Conservation (phyloP, 2,329 filamentous ascomycete genomes). For the Fragosphaeria purpurea region DNA sequence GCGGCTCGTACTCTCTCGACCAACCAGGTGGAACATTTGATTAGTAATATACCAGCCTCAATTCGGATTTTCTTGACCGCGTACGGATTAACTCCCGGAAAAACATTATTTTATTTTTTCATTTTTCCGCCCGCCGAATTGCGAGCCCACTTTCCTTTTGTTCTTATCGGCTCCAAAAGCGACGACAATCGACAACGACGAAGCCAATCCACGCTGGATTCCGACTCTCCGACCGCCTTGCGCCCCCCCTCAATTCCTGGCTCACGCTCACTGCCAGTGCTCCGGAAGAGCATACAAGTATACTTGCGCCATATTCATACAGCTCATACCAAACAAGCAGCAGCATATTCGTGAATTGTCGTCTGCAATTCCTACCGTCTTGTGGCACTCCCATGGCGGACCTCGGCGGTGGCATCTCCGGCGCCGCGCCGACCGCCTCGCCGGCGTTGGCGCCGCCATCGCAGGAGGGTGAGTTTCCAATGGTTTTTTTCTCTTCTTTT, state of each 20-base stretch:
- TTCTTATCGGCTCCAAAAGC: constrained; percentile 3
- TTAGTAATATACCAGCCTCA: background rate
- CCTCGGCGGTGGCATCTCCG: background rate
- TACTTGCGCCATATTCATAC: no score
- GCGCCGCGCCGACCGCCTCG: background rate
- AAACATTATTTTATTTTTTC: constrained; percentile 13
- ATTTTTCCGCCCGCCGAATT: constrained; percentile 7
- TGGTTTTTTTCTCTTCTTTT: background rate
- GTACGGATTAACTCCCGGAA: constrained; percentile 14
- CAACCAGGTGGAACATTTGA: background rate
- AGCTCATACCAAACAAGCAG: no score
- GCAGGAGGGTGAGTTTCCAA: background rate
- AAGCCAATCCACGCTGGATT: no score
- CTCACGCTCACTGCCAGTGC: no score
- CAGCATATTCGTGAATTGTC: no score
- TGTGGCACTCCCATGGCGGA: constrained; percentile 5
- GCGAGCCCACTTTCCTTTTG: background rate
- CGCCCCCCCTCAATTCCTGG: no score
- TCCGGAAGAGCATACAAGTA: no score
- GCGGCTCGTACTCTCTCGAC: no score
- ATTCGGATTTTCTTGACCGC: no score
- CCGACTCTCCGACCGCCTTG: no score
- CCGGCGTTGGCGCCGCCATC: background rate
- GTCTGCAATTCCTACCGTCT: no score
- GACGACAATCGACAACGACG: background rate